These are phyloP conservation scores for Echria macrotheca DNA, from an alignment of 495 filamentous ascomycete species.

Conservation along the genomic window DNA sequence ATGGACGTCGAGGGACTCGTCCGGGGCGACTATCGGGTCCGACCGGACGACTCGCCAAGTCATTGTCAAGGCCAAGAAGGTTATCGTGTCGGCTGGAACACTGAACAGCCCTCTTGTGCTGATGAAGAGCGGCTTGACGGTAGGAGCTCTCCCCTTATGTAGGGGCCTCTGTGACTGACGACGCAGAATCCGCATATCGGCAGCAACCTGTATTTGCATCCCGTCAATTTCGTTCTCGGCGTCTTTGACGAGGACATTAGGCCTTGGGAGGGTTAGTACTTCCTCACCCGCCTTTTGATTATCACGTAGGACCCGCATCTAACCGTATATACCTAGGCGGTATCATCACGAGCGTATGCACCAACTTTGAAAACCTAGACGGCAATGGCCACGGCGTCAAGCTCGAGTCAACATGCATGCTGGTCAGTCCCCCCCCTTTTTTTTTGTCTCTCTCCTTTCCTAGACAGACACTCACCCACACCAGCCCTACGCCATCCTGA, in stretches of 20 bases:
- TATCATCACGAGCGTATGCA: constrained; percentile 64
- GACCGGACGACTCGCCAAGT: constrained; percentile 51
- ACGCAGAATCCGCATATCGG: constrained; percentile 74
- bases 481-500: constrained; percentile 38
- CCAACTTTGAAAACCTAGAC: constrained; percentile 78
- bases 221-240: constrained; percentile 55
- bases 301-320: too few species aligned
- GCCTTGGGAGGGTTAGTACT: constrained; percentile 67
- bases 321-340: too few species aligned
- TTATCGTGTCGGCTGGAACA: constrained; percentile 69
- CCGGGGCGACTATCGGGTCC: constrained; percentile 49
- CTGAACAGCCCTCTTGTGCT: constrained; percentile 73
- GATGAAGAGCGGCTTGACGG: constrained; percentile 61
- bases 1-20: constrained; percentile 66
- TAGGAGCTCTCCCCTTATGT: constrained; percentile 15
- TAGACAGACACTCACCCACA: neutral
- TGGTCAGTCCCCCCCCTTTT: constrained; percentile 30
- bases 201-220: constrained; percentile 78
- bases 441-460: neutral
- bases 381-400: constrained; percentile 78
- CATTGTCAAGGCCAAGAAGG: constrained; percentile 72
- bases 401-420: constrained; percentile 66
- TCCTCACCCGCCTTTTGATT: too few species aligned
- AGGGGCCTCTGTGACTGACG: neutral
- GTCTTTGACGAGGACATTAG: constrained; percentile 60